Evolutionary conservation across 495 filamentous ascomycete genomes (phyloP).

Genomic region (Hyaloscypha finlandica): DNA sequence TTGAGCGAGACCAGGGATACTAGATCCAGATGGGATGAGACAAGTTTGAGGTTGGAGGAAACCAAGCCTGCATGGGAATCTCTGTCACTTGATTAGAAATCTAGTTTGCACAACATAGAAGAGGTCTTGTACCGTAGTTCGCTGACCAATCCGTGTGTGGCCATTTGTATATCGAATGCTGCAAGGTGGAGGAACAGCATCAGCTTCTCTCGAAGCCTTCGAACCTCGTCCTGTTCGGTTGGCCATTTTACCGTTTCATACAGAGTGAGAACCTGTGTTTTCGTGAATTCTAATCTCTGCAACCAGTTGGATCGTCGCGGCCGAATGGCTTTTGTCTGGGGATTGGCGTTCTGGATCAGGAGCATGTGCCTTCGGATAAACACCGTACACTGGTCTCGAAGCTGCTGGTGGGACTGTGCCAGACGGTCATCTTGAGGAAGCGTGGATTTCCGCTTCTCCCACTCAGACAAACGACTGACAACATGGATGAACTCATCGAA

Average conservation of each 20-base stretch:
- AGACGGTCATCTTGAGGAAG: slow-evolving; percentile 12
- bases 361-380: slow-evolving; percentile 21
- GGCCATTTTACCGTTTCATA: slow-evolving; percentile 24
- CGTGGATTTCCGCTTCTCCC: slow-evolving; percentile 14
- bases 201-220: slow-evolving; percentile 15
- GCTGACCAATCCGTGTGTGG: slow-evolving; percentile 4
- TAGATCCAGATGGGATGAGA: slow-evolving; percentile 18
- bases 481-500: slow-evolving; percentile 19
- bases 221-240: slow-evolving; percentile 12
- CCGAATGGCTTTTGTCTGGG: slow-evolving; percentile 9
- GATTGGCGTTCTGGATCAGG: slow-evolving; percentile 21
- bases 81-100: slow-evolving; percentile 2
- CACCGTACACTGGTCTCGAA: slow-evolving; percentile 3
- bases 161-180: slow-evolving; percentile 9
- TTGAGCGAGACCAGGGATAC: slow-evolving; percentile 6
- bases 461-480: slow-evolving; percentile 18
- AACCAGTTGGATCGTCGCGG: slow-evolving; percentile 15
- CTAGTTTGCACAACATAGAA: background rate
- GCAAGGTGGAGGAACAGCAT: slow-evolving; percentile 17
- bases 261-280: slow-evolving; percentile 7
- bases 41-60: slow-evolving; percentile 20
- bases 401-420: slow-evolving; percentile 1
- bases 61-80: slow-evolving; percentile 3
- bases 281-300: slow-evolving; percentile 17
- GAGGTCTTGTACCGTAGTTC: slow-evolving; percentile 6